phyloP scores from a whole-genome alignment of 768 basidiomycete species.

The Omphalotus guepiniiformis region DNA sequence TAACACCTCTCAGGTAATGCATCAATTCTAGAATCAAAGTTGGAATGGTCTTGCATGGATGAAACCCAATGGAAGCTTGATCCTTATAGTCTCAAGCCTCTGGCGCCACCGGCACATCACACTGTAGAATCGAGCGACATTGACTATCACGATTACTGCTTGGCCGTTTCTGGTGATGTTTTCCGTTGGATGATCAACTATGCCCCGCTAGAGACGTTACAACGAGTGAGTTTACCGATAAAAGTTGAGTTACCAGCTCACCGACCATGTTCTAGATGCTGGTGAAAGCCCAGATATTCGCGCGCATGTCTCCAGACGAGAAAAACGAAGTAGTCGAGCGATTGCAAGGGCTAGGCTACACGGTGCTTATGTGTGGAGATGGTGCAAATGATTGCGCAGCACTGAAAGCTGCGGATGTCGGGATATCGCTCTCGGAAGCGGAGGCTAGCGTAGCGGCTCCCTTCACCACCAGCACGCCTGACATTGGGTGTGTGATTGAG shows the following conservation, averaged over 20 bases:
- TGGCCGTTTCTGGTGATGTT: conserved; percentile 91
- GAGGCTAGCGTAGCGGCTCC: conserved; percentile 98
- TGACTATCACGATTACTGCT: conserved; percentile 81
- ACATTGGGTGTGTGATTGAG: conserved; percentile 93
- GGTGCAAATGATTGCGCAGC: conserved; percentile 99
- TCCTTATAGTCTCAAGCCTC: conserved; percentile 80
- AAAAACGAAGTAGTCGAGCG: conserved; percentile 98
- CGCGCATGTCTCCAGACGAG: conserved; percentile 99
- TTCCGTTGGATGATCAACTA: conserved; percentile 99
- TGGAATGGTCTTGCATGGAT: conserved; percentile 93
- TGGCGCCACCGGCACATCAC: conserved; percentile 65
- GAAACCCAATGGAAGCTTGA: conserved; percentile 83
- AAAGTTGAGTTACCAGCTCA: background rate
- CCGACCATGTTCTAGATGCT: conserved; percentile 67
- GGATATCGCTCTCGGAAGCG: conserved; percentile 93
- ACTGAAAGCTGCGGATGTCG: conserved; percentile 97
- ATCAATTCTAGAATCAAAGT: conserved; percentile 46
- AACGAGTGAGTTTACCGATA: conserved; percentile 59
- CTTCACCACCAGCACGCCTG: conserved; percentile 90
- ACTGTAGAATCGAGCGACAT: conserved; percentile 68
- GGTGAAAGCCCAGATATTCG: conserved; percentile 93
- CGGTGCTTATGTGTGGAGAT: conserved; percentile 97
- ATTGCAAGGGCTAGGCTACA: conserved; percentile 89
- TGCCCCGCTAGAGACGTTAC: conserved; percentile 89
- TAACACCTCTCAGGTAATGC: conserved; percentile 43